These are phyloP conservation scores for Cercospora sesami DNA, from an alignment of 2,329 filamentous ascomycete genomes.

Conservation along the genomic window DNA sequence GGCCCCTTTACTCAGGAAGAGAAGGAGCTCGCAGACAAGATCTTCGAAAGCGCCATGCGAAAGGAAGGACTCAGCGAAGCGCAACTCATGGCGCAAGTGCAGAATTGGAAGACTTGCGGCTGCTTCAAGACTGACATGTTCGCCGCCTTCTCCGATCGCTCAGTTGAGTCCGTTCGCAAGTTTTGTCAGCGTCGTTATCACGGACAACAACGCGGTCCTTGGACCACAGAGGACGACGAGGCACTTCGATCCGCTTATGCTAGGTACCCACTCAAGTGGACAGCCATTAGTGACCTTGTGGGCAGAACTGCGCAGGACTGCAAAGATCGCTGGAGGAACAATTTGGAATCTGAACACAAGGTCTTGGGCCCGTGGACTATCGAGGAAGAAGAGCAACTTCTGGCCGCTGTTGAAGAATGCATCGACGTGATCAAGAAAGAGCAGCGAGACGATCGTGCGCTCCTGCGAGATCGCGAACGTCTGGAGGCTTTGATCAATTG, in stretches of 20 bases:
- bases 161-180: conserved; percentile 39
- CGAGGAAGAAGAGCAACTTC: conserved; percentile 59
- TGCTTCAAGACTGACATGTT: conserved; percentile 34
- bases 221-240: conserved; percentile 61
- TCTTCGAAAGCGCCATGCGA: conserved; percentile 30
- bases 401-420: conserved; percentile 55
- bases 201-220: conserved; percentile 60
- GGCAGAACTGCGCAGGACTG: conserved; percentile 66
- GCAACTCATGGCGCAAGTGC: conserved; percentile 28
- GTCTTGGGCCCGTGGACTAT: conserved; percentile 60
- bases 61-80: conserved; percentile 21
- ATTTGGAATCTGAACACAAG: conserved; percentile 58
- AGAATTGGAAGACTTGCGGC: conserved; percentile 37
- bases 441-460: conserved; percentile 37
- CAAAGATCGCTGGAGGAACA: conserved; percentile 70
- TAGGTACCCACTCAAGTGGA: conserved; percentile 60
- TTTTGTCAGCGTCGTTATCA: conserved; percentile 64
- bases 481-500: conserved; percentile 64
- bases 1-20: conserved; percentile 28
- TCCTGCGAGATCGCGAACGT: conserved; percentile 40
- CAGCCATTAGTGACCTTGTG: conserved; percentile 60
- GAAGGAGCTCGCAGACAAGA: conserved; percentile 30
- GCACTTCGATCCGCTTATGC: conserved; percentile 53
- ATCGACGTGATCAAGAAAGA: conserved; percentile 49
- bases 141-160: conserved; percentile 39